Evolutionary conservation across 768 basidiomycete genomes (phyloP), one percentile per base, ranked within the genome.

Genomic region (Polyporus arcularius): DNA sequence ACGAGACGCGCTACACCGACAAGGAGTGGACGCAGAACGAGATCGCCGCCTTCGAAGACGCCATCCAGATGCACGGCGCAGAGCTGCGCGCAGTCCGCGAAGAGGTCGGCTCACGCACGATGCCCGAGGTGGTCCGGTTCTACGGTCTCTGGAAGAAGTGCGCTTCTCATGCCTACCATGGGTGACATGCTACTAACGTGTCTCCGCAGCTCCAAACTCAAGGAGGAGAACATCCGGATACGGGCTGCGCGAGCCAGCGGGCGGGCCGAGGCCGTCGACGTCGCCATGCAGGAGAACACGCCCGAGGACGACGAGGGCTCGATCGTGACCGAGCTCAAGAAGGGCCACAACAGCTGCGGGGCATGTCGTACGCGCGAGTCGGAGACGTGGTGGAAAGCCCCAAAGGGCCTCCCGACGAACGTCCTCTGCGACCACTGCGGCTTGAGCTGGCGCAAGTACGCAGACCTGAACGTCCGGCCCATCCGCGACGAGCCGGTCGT

Each of bases 381-480:
- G 6, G 80, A 80, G 40, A 76, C 74, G 3, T 97, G 94, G 94
- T 97, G 93, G 93, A 92, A 90, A 71, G 93, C 94, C 14, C 95
- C 94, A 2, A 92, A 92, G 70, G 90, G 89, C 21, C 81, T 96
- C n/a, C 73, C 80, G 0, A 89, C 89, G 2, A 82, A 80, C 60
- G 82, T 94, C 41, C 84, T 96, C 55, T 97, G 94, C 70, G 92
- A 96, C 48, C 80, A 73, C 31, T 97, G 94, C 68, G 94, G 94
- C 12, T 83, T 85, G 47, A 90, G 89, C 64, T 97, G 93, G 89
- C 81, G 94, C 66, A 97, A 96, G 74, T 97, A 97, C 71, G 94
- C 92, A 0, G 94, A 96, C 66, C 78, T 95, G 51, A 92, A 88
- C 66, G 86, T 90, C 28, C 80, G 90, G 43, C 86, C 87, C 9